These are phyloP conservation scores for Paxillus involutus DNA, from an alignment of 768 basidiomycete species.

Conservation along the genomic window DNA sequence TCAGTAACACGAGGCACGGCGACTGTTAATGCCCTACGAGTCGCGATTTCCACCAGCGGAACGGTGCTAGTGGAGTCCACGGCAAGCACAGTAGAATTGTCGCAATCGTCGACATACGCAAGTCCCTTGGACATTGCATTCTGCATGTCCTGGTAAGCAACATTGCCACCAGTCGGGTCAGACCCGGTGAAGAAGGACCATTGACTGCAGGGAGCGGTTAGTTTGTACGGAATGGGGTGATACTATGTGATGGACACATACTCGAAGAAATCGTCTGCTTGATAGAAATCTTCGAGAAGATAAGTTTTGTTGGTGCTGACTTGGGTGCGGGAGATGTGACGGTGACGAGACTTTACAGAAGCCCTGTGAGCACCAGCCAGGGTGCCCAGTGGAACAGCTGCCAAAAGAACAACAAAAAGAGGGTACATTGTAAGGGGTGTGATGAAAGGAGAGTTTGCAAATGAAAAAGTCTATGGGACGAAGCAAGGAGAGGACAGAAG, in stretches of 20 bases:
- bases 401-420: slow-evolving; percentile 33
- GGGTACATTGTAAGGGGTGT: slow-evolving; percentile 28
- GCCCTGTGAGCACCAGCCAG: slow-evolving; percentile 36
- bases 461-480: neutral
- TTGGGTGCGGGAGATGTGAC: slow-evolving; percentile 18
- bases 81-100: slow-evolving; percentile 57
- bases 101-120: slow-evolving; percentile 55
- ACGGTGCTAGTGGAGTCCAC: slow-evolving; percentile 59
- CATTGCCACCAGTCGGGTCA: slow-evolving; percentile 74
- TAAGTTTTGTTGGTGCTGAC: slow-evolving; percentile 30
- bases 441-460: slow-evolving; percentile 9
- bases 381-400: slow-evolving; percentile 33
- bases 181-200: slow-evolving; percentile 64
- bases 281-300: slow-evolving; percentile 38
- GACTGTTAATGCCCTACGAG: slow-evolving; percentile 35
- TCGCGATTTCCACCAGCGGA: slow-evolving; percentile 50
- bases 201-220: slow-evolving; percentile 37
- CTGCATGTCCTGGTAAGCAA: slow-evolving; percentile 52
- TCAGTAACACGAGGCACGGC: neutral
- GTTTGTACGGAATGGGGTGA: neutral
- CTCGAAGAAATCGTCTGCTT: slow-evolving; percentile 62
- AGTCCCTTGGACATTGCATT: slow-evolving; percentile 54
- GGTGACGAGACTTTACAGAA: slow-evolving; percentile 28
- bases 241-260: slow-evolving; percentile 30
- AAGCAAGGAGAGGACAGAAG: neutral